phyloP scores from a whole-genome alignment of 169 alveolate genomes.

The Eimeria acervulina region DNA sequence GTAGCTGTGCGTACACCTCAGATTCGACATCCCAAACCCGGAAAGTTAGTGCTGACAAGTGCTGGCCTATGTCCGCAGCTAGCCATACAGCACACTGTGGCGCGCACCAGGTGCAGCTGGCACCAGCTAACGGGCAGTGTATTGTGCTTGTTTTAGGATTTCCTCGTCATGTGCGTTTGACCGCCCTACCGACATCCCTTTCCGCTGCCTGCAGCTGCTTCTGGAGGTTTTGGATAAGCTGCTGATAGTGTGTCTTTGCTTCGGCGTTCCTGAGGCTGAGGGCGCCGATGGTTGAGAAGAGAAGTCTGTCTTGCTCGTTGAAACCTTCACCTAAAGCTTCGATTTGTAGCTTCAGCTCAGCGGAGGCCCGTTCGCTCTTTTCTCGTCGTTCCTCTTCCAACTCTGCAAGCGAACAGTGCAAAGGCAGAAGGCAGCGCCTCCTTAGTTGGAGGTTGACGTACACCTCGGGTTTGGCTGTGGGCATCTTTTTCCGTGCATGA shows the following conservation, averaged over 20 bases:
- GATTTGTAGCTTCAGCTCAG: neutral
- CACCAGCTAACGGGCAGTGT: neutral
- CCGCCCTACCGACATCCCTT: constrained; percentile 25
- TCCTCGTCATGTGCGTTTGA: neutral
- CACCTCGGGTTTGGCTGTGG: neutral
- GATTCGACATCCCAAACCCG: neutral
- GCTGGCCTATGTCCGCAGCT: neutral
- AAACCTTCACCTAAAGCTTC: constrained; percentile 19
- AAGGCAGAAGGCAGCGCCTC: neutral
- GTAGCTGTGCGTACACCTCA: neutral
- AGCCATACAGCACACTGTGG: neutral
- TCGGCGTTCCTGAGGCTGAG: constrained; percentile 28
- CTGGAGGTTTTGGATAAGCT: constrained; percentile 51
- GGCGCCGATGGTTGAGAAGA: neutral
- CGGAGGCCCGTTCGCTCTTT: constrained; percentile 45
- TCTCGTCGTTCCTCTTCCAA: constrained; percentile 34
- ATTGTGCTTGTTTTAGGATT: neutral
- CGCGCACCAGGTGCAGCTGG: neutral
- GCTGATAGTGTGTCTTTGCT: constrained; percentile 43
- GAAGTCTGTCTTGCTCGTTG: constrained; percentile 35
- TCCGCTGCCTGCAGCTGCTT: constrained; percentile 63
- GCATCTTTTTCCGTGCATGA: neutral
- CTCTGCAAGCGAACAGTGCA: neutral
- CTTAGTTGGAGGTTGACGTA: neutral
- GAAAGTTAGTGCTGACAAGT: neutral